Evolutionary conservation across 2,329 filamentous ascomycete genomes (phyloP).

Genomic region (Monosporascus sp.): DNA sequence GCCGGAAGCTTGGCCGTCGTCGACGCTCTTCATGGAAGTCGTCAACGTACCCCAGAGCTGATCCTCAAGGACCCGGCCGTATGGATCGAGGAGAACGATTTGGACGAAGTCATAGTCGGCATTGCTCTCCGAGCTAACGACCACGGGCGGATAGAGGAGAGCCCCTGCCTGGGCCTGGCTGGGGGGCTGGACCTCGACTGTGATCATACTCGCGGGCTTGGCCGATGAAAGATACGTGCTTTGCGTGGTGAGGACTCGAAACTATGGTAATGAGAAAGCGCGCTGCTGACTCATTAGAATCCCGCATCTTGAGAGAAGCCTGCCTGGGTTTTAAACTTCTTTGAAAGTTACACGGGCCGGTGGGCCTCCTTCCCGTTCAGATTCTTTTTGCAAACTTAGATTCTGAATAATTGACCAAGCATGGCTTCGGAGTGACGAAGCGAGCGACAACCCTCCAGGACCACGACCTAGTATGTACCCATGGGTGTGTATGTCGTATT

Average conservation of each 20-base stretch:
- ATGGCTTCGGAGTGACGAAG: not conserved
- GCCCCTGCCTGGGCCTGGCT: constrained; percentile 15
- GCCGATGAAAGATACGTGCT: not conserved
- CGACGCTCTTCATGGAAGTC: constrained; percentile 9
- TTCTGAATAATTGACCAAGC: not conserved
- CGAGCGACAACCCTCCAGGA: not conserved
- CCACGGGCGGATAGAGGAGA: constrained; percentile 21
- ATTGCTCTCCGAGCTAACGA: constrained; percentile 13
- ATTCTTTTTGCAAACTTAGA: not conserved
- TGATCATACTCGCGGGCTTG: constrained; percentile 12
- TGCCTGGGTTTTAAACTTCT: not conserved
- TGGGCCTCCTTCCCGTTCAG: not conserved
- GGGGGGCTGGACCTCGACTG: constrained; percentile 20
- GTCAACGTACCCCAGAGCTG: constrained; percentile 16
- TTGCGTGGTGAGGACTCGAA: too few relatives aligned
- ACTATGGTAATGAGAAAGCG: too few relatives aligned
- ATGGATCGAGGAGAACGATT: constrained; percentile 16
- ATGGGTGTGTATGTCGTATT: not conserved
- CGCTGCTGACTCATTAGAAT: too few relatives aligned
- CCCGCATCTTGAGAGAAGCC: too few relatives aligned
- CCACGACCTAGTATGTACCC: not conserved
- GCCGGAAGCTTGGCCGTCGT: constrained; percentile 7
- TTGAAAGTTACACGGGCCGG: not conserved
- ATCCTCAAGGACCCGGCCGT: constrained; percentile 12
- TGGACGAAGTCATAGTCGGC: constrained; percentile 18